A percentile compares a stretch with the other conserved stretches of the same genome.
Evolutionary conservation across 257 asterid genomes (phyloP).

Genomic region (Sherardia arvensis): DNA sequence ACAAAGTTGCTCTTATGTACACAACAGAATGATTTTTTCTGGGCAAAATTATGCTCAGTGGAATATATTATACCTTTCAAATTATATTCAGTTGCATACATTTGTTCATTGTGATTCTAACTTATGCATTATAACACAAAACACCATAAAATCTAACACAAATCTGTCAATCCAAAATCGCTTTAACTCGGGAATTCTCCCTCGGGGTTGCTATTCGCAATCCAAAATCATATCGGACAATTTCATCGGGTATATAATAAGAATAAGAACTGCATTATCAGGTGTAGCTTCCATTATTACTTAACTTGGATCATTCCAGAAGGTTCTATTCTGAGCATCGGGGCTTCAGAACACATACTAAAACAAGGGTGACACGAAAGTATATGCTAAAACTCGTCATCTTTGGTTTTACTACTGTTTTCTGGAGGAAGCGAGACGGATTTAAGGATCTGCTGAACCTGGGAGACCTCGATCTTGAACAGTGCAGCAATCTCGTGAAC

Average conservation of each 20-base stretch:
- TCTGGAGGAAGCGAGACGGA: conserved; percentile 62
- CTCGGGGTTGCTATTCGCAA: too few relatives aligned
- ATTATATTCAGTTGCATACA: neutral
- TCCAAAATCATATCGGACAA: too few relatives aligned
- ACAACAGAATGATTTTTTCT: neutral
- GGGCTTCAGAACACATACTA: neutral
- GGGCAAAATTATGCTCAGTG: neutral
- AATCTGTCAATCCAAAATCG: neutral
- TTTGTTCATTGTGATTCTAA: neutral
- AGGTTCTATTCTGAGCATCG: neutral
- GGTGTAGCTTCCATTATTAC: neutral
- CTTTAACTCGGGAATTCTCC: neutral
- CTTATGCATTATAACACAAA: too few relatives aligned
- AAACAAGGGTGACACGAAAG: neutral
- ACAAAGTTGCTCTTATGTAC: neutral
- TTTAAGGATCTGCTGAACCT: conserved; percentile 58
- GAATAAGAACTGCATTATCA: too few relatives aligned
- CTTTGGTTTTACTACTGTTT: conserved; percentile 35
- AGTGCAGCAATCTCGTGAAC: conserved; percentile 44
- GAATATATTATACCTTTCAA: neutral
- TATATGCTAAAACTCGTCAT: conserved; percentile 4
- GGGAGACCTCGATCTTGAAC: conserved; percentile 49
- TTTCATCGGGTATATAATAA: too few relatives aligned
- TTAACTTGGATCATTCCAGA: neutral
- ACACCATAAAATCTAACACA: neutral